Conservation (phyloP, 1,284 basidiomycete genomes). For the Puccinia polysora region DNA sequence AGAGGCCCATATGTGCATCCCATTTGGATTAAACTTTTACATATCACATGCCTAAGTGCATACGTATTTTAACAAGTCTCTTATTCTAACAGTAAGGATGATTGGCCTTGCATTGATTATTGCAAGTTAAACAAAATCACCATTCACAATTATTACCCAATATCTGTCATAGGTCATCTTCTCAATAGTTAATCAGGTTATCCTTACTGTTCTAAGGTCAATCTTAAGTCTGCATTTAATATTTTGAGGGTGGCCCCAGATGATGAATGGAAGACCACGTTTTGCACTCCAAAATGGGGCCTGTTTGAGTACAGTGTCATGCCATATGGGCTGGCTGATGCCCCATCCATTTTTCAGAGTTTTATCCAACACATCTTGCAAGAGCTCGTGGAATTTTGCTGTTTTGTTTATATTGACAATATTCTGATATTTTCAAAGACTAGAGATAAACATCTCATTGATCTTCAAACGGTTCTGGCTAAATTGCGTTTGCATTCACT, state of each 20-base stretch:
- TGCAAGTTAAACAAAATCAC: neutral
- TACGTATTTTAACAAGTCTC: no score
- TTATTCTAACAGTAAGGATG: no score
- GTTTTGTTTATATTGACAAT: constrained; percentile 27
- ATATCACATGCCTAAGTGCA: no score
- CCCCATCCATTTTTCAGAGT: constrained; percentile 13
- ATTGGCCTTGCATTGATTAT: constrained; percentile 17
- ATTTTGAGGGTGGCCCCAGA: neutral
- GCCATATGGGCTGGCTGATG: constrained; percentile 28
- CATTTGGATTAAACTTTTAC: no score
- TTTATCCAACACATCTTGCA: constrained; percentile 22
- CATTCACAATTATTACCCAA: neutral
- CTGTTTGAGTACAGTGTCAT: constrained; percentile 16
- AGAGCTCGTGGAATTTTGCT: constrained; percentile 28
- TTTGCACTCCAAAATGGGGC: constrained; percentile 21
- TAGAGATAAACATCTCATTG: neutral
- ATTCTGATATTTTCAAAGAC: constrained; percentile 29
- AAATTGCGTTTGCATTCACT: constrained; percentile 2
- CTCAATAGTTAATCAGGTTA: neutral
- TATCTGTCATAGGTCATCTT: neutral
- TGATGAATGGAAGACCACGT: constrained; percentile 12
- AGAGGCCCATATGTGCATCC: no score
- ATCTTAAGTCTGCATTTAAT: constrained; percentile 20
- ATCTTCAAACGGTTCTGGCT: neutral
- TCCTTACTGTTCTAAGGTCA: constrained; percentile 6